A percentile compares a stretch with the other conserved stretches of the same genome.
Evolutionary conservation across 108 stramenopile species (phyloP).

Genomic region (Nannochloropsis salina): DNA sequence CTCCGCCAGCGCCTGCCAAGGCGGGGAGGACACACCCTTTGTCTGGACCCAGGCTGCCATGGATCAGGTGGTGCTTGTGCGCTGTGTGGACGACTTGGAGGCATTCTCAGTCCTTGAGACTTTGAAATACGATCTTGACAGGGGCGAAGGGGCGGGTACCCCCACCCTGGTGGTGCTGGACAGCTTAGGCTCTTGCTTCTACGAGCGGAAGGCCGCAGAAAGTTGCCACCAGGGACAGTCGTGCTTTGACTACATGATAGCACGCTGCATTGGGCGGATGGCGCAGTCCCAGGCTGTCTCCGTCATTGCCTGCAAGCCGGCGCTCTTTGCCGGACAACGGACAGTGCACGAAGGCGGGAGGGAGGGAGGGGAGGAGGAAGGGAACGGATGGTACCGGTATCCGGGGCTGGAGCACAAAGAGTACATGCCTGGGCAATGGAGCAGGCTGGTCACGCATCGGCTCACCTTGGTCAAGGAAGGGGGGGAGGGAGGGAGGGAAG

Average conservation of each 20-base stretch:
- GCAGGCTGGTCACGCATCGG: background rate
- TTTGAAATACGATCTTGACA: background rate
- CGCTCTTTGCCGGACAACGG: background rate
- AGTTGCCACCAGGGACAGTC: background rate
- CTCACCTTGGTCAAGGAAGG: background rate
- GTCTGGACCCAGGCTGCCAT: background rate
- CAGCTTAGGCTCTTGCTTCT: background rate
- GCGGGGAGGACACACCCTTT: background rate
- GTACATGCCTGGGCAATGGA: conserved; percentile 19
- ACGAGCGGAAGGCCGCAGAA: background rate
- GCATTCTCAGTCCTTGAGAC: conserved; percentile 11
- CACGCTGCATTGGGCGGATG: background rate
- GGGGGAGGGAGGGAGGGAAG: background rate
- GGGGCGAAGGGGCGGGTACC: background rate
- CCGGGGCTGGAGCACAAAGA: background rate
- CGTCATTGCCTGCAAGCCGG: background rate
- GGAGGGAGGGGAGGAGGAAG: background rate
- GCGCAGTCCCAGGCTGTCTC: background rate
- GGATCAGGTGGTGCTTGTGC: background rate
- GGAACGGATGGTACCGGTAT: background rate
- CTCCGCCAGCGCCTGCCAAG: background rate
- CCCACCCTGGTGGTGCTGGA: background rate
- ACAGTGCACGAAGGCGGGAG: background rate
- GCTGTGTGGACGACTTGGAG: background rate
- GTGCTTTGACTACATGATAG: conserved; percentile 6